Evolutionary conservation across 345 rosid species (phyloP), one percentile per base, ranked within the genome.

Genomic region (Hypericum perforatum): DNA sequence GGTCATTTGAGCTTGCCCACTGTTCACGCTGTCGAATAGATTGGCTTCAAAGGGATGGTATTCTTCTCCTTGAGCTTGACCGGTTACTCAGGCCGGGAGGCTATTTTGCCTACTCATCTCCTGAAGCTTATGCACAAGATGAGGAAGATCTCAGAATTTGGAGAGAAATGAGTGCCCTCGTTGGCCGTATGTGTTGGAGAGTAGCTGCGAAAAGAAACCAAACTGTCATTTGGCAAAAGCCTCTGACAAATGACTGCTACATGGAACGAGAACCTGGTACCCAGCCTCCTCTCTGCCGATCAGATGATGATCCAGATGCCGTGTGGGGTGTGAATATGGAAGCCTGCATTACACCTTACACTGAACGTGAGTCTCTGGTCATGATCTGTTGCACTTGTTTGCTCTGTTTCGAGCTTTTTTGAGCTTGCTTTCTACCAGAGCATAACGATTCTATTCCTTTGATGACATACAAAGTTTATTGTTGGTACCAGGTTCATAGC

Each of bases 1-100:
- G 99, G 70, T 92, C 99, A 41, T 92, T 89, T 54, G 99, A 92
- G 63, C 77, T 92, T 50, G 91, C 99, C 51, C 99, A 92, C 57
- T 92, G 99, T 76, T 88, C 97, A 45, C 86, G 97, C 16, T 92
- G 99, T 70, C 76, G 99, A 60, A 92, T 92, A 42, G 99, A 92
- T 70, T 92, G 99, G 99, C 97, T 92, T 58, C 99, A 92, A 61
- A 85, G 99, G 72, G 91, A 89, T 16, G 99, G 99, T 6, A 75
- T 92, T 60, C 95, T 92, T 67, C 99, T 88, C 53, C 99, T 92
- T 63, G 99, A 92, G 76, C 84, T 92, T 9, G 99, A 92, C 65
- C 77, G 99, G 56, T 52, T 92, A 61, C 99, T 92, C 43, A 76
- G 94, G 77, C 97, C 99, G 2, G 97, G 99, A 8, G 99, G 99